Evolutionary conservation across 805 yeast species (phyloP).

Genomic region (Kuraishia ogatae): DNA sequence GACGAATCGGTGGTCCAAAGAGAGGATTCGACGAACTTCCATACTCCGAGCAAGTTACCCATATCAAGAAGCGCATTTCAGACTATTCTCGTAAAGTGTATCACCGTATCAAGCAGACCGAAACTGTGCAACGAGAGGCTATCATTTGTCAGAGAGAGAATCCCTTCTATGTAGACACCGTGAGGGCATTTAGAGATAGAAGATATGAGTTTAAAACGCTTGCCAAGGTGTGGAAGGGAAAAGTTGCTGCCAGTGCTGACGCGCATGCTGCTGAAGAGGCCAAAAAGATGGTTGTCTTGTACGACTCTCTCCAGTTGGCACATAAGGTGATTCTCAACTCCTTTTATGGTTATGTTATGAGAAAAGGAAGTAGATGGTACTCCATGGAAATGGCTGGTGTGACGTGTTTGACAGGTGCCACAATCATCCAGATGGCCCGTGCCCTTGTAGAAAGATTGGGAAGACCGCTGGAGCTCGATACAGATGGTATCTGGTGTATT

Average conservation of each 20-base stretch:
- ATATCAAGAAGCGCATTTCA: conserved; percentile 66
- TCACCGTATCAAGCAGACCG: conserved; percentile 70
- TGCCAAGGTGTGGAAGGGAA: conserved; percentile 91
- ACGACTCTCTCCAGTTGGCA: conserved; percentile 92
- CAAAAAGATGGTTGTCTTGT: conserved; percentile 83
- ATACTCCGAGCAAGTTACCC: conserved; percentile 66
- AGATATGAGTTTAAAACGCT: conserved; percentile 91
- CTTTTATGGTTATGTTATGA: conserved; percentile 96
- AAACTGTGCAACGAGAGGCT: conserved; percentile 83
- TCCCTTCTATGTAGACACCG: conserved; percentile 94
- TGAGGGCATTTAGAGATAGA: conserved; percentile 88
- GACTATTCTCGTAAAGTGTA: conserved; percentile 85
- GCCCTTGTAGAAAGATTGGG: conserved; percentile 87
- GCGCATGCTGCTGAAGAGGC: conserved; percentile 76
- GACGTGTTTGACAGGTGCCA: conserved; percentile 96
- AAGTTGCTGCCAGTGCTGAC: conserved; percentile 48
- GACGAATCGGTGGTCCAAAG: conserved; percentile 44
- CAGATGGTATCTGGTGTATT: conserved; percentile 99
- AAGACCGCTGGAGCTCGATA: conserved; percentile 90
- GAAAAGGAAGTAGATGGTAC: conserved; percentile 98
- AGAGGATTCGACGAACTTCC: conserved; percentile 70
- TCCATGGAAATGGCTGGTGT: conserved; percentile 99
- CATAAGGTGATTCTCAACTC: conserved; percentile 95
- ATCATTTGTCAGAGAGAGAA: conserved; percentile 96
- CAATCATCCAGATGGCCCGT: conserved; percentile 96